Evolutionary conservation across 1,284 basidiomycete species (phyloP).

Genomic region (Stereum hirsutum): DNA sequence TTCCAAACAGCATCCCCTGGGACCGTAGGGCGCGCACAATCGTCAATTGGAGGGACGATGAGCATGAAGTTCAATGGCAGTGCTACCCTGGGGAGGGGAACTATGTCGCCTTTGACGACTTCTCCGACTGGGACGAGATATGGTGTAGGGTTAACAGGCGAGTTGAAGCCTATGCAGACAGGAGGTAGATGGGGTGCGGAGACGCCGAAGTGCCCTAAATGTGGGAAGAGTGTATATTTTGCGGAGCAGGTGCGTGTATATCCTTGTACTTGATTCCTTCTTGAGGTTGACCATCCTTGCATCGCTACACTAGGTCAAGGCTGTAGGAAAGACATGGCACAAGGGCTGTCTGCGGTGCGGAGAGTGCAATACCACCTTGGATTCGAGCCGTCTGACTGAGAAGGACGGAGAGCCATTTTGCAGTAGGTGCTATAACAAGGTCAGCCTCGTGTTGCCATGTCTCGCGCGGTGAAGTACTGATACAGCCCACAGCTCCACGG

Average conservation of each 20-base stretch:
- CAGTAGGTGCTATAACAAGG: conserved; percentile 65
- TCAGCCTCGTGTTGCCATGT: conserved; percentile 17
- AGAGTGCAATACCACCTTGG: conserved; percentile 55
- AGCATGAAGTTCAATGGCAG: no score
- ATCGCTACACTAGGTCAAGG: conserved; percentile 43
- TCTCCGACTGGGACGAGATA: conserved; percentile 42
- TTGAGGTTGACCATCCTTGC: background rate
- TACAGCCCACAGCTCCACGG: conserved; percentile 43
- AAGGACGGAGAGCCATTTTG: conserved; percentile 66
- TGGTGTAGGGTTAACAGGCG: conserved; percentile 31
- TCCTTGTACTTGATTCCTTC: background rate
- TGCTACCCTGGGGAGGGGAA: conserved; percentile 1
- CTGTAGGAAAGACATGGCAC: conserved; percentile 68
- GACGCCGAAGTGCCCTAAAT: conserved; percentile 47
- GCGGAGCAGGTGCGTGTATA: conserved; percentile 42
- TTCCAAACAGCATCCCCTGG: no score
- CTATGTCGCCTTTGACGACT: conserved; percentile 23
- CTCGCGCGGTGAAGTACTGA: background rate
- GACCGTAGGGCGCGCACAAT: conserved; percentile 4
- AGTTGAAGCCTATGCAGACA: conserved; percentile 18
- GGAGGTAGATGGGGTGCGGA: conserved; percentile 29
- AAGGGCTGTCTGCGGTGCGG: conserved; percentile 67
- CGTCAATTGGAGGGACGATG: background rate
- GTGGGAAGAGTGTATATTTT: conserved; percentile 51
- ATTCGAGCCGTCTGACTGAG: conserved; percentile 62